Evolutionary conservation across 257 asterid species (phyloP).

Genomic region (Solanum piurae): DNA sequence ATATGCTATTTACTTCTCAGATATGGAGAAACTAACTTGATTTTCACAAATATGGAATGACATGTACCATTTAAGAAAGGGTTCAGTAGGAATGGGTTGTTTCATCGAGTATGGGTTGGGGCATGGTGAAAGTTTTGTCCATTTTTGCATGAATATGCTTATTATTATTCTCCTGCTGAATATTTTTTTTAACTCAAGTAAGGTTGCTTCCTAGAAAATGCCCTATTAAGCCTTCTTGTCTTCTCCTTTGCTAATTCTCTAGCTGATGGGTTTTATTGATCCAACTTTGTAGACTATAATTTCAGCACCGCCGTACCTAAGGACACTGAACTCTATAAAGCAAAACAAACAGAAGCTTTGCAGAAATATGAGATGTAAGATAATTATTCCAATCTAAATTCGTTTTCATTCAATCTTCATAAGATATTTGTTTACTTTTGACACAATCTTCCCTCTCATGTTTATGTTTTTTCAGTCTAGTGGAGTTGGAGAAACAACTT

Average conservation of each 20-base stretch:
- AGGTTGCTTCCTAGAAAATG: neutral
- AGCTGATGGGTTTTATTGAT: neutral
- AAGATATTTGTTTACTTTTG: neutral
- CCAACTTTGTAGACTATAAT: conserved; percentile 31
- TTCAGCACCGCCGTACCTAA: conserved; percentile 43
- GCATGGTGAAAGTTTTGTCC: neutral
- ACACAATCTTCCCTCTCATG: neutral
- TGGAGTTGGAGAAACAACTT: conserved; percentile 89
- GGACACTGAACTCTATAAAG: conserved; percentile 59
- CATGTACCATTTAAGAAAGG: neutral
- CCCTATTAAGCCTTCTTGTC: neutral
- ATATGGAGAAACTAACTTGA: neutral
- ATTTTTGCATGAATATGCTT: neutral
- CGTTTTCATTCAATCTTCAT: neutral
- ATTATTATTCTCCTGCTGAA: neutral
- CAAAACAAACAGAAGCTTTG: conserved; percentile 70
- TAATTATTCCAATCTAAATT: neutral
- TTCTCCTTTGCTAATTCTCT: neutral
- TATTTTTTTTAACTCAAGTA: neutral
- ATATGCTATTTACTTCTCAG: neutral
- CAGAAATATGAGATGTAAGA: conserved; percentile 72
- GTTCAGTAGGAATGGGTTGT: neutral
- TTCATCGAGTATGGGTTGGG: neutral
- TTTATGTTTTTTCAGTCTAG: conserved; percentile 38
- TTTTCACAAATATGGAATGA: neutral